Evolutionary conservation across 2,329 filamentous ascomycete genomes (phyloP).

Genomic region (Ploettnerulaceae sp.): DNA sequence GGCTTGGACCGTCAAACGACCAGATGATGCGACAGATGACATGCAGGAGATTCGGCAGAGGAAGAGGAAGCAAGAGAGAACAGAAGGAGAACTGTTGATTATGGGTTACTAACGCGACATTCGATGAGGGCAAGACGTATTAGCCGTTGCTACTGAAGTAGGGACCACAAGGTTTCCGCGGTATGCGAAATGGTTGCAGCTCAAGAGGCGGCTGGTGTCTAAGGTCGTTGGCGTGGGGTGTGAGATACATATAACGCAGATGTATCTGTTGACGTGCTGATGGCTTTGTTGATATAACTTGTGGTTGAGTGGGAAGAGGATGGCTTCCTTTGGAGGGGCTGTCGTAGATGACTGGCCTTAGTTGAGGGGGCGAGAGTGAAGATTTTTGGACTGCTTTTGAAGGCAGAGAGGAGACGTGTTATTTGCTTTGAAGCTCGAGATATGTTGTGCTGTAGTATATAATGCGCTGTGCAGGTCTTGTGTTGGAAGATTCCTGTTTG

Average conservation of each 20-base stretch:
- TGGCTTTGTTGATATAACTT: conserved; percentile 29
- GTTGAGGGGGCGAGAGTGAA: conserved; percentile 6
- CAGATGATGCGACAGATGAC: conserved; percentile 39
- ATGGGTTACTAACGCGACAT: conserved; percentile 42
- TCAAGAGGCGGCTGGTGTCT: conserved; percentile 89
- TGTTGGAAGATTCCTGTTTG: conserved; percentile 3
- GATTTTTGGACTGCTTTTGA: conserved; percentile 8
- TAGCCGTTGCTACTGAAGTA: conserved; percentile 92
- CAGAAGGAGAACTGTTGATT: conserved; percentile 52
- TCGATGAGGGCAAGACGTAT: conserved; percentile 37
- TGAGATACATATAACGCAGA: conserved; percentile 39
- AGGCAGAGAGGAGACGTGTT: background rate
- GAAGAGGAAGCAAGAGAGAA: conserved; percentile 34
- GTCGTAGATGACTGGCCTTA: conserved; percentile 8
- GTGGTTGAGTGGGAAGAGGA: conserved; percentile 23
- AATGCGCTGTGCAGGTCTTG: too few relatives aligned
- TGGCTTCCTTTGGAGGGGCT: conserved; percentile 17
- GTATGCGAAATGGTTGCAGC: conserved; percentile 96
- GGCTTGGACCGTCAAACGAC: conserved; percentile 24
- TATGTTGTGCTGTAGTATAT: conserved; percentile 5
- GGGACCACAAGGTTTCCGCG: conserved; percentile 87
- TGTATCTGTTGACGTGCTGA: conserved; percentile 33
- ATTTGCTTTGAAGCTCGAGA: background rate
- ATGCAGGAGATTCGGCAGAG: conserved; percentile 32
- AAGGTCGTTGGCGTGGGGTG: conserved; percentile 72